Evolutionary conservation across 345 rosid species (phyloP).

Genomic region (Hibiscus mutabilis): DNA sequence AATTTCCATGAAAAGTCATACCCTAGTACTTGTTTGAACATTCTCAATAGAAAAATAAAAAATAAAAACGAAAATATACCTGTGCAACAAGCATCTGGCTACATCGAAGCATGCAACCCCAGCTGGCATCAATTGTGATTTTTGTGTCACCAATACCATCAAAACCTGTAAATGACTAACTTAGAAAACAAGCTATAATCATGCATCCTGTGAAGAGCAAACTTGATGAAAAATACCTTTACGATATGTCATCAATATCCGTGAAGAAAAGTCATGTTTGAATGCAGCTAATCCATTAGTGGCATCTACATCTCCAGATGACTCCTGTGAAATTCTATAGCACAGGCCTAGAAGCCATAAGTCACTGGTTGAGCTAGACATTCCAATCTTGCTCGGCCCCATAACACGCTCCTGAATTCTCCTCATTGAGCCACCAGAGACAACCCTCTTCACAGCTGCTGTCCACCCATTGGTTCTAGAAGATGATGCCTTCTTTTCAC

Average conservation of each 20-base stretch:
- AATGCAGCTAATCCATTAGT: slow-evolving; percentile 48
- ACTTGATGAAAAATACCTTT: slow-evolving; percentile 47
- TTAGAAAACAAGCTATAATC: slow-evolving; percentile 8
- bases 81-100: slow-evolving; percentile 98
- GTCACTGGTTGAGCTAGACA: slow-evolving; percentile 53
- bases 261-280: slow-evolving; percentile 64
- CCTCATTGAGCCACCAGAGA: slow-evolving; percentile 75
- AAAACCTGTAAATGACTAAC: slow-evolving; percentile 50
- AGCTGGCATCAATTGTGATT: slow-evolving; percentile 61
- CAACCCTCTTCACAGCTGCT: slow-evolving; percentile 54
- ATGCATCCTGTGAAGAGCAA: background rate
- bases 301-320: slow-evolving; percentile 29
- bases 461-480: slow-evolving; percentile 59
- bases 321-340: slow-evolving; percentile 51
- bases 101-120: slow-evolving; percentile 99
- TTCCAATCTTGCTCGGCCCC: slow-evolving; percentile 60
- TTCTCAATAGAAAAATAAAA: background rate
- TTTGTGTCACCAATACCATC: slow-evolving; percentile 59
- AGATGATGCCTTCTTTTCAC: slow-evolving; percentile 36
- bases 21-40: background rate
- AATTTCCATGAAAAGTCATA: slow-evolving; percentile 3
- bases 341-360: slow-evolving; percentile 82
- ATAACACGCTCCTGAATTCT: slow-evolving; percentile 79
- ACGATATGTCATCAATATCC: slow-evolving; percentile 74
- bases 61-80: slow-evolving; percentile 27